These are phyloP conservation scores for Colletotrichum abscissum DNA, from an alignment of 2,329 filamentous ascomycete genomes.

Conservation along the genomic window DNA sequence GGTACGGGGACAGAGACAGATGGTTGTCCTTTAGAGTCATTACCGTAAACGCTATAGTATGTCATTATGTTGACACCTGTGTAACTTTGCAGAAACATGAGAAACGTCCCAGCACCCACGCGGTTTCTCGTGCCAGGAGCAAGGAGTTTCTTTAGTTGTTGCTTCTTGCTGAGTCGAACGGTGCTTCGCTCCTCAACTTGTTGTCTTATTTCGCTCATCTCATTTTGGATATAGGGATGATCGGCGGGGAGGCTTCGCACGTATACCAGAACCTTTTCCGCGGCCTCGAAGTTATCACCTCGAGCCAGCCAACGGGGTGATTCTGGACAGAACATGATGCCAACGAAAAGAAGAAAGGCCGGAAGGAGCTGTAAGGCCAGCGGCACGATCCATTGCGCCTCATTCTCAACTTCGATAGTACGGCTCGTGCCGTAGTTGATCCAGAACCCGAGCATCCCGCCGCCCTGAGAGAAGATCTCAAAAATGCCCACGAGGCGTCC, in stretches of 20 bases:
- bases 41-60: slow-evolving; percentile 57
- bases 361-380: slow-evolving; percentile 55
- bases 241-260: slow-evolving; percentile 39
- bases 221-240: slow-evolving; percentile 44
- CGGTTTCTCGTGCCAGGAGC: slow-evolving; percentile 53
- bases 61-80: slow-evolving; percentile 69
- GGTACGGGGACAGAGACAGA: too few species aligned
- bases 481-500: slow-evolving; percentile 64
- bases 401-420: slow-evolving; percentile 21
- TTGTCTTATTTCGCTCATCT: slow-evolving; percentile 67
- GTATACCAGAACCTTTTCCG: slow-evolving; percentile 50
- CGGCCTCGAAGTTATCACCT: slow-evolving; percentile 51
- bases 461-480: slow-evolving; percentile 58
- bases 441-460: slow-evolving; percentile 59
- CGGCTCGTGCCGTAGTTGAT: slow-evolving; percentile 43
- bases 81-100: slow-evolving; percentile 52
- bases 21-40: too few species aligned
- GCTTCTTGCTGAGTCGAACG: slow-evolving; percentile 42
- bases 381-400: slow-evolving; percentile 54
- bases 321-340: slow-evolving; percentile 50
- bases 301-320: slow-evolving; percentile 51
- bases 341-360: slow-evolving; percentile 46
- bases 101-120: slow-evolving; percentile 62
- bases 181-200: slow-evolving; percentile 63
- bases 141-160: slow-evolving; percentile 47